Percentiles rank a stretch among this genome's conserved stretches.
These are phyloP conservation scores for Penicillium flavigenum DNA, from an alignment of 495 filamentous ascomycete genomes.

Conservation along the genomic window DNA sequence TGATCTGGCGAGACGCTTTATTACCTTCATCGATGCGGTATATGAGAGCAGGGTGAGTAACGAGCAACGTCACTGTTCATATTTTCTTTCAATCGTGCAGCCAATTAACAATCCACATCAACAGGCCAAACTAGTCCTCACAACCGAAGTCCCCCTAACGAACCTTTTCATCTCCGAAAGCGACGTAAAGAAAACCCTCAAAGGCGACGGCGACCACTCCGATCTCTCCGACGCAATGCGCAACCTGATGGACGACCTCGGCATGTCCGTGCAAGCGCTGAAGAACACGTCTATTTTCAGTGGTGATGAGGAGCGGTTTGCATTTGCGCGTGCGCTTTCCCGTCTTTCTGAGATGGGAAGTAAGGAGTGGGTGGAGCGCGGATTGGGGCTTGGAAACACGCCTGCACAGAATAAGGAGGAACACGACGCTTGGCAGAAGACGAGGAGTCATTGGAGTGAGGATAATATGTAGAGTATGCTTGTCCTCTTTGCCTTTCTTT, in stretches of 20 bases:
- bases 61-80: neutral
- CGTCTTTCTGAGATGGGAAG: constrained; percentile 90
- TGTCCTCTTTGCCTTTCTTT: neutral
- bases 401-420: constrained; percentile 59
- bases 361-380: constrained; percentile 89
- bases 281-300: constrained; percentile 87
- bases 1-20: constrained; percentile 91
- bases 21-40: constrained; percentile 94
- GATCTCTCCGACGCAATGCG: constrained; percentile 80
- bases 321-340: constrained; percentile 85
- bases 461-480: constrained; percentile 60
- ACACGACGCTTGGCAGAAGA: constrained; percentile 63
- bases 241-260: constrained; percentile 90
- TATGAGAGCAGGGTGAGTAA: constrained; percentile 70
- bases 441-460: constrained; percentile 65
- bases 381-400: constrained; percentile 71
- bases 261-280: constrained; percentile 78
- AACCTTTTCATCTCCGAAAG: constrained; percentile 85
- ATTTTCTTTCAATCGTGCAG: neutral
- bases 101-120: constrained; percentile 28
- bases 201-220: constrained; percentile 46
- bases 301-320: constrained; percentile 95
- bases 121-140: constrained; percentile 91
- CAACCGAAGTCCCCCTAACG: constrained; percentile 76
- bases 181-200: constrained; percentile 58